Base-by-base conservation (phyloP, 257 asterid species). In the Gentiana macrophylla region DNA sequence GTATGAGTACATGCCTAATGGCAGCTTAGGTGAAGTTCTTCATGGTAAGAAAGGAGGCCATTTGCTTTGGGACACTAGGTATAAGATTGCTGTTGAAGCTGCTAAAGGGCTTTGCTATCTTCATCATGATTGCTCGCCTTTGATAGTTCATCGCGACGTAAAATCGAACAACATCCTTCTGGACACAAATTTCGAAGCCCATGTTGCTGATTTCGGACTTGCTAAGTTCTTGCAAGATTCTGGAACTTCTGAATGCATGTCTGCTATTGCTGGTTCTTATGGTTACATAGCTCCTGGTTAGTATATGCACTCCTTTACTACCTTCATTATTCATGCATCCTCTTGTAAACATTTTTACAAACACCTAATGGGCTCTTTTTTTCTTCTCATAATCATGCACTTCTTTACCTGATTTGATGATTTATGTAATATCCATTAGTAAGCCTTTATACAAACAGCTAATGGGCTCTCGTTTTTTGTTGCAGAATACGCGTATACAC, bases 181-280 rank as follows among this genome's bases (percentile, higher is more conserved):
- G 58, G 98, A 90, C 72, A 77, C 94, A 9, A 71, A 69, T 65
- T 80, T 84, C 35, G 98, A 90, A 74, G 96, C 98, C 59, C 98
- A 90, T 64, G 98, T 90, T 3, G 98, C 98, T 62, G 98, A 90
- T 80, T 90, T 90, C 51, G 98, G 98, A 37, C 92, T 90, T 50
- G 98, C 98, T 52, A 90, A 90, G 78, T 90, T 90, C 83, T 79
- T 90, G 89, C 98, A 84, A 63, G 95, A 84, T 54, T 84, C 96
- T 0, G 98, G 96, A 51, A 75, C 95, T 1, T 90, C 98, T 0
- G 98, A 90, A 60, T 90, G 96, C 77, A 90, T 90, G 98, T 90
- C 98, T 12, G 98, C 98, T n/a, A 80, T 90, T 59, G 98, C 98
- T 62, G 98, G 98, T 67, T 90, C 98, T 56, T 90, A 90, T 60